These are phyloP conservation scores for Cenchrus americanus DNA, from an alignment of 176 grass and related monocot species.

Conservation along the genomic window DNA sequence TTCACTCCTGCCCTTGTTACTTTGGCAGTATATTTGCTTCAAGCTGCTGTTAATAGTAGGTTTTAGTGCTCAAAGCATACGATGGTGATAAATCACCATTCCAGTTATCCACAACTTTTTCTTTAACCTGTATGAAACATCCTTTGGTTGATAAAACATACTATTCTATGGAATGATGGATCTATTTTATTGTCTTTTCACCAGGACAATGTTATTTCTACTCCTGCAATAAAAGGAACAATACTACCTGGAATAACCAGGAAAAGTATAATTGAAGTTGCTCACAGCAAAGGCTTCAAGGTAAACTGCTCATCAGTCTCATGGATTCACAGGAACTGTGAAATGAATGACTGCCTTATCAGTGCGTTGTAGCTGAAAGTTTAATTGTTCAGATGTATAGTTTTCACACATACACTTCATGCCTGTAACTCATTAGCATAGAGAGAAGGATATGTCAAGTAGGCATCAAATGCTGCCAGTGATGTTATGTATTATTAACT, in stretches of 20 bases:
- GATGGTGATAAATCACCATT: background rate
- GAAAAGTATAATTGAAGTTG: slow-evolving; percentile 89
- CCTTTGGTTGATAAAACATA: slow-evolving; percentile 23
- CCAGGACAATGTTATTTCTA: slow-evolving; percentile 78
- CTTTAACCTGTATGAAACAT: background rate
- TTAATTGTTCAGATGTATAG: slow-evolving; percentile 2
- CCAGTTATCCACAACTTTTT: background rate
- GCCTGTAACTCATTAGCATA: background rate
- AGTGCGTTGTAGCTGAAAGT: background rate
- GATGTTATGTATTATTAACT: background rate
- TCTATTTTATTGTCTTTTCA: slow-evolving; percentile 5
- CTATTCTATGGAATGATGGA: background rate
- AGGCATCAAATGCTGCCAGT: slow-evolving; percentile 7
- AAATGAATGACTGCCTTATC: slow-evolving; percentile 7
- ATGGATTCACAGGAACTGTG: background rate
- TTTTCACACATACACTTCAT: background rate
- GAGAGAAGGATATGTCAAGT: slow-evolving; percentile 2
- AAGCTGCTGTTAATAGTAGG: slow-evolving; percentile 9
- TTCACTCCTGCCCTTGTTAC: slow-evolving; percentile 22
- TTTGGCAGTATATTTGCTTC: background rate
- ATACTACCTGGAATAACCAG: slow-evolving; percentile 94
- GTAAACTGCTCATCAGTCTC: slow-evolving; percentile 45
- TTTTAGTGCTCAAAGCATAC: background rate
- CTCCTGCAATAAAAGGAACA: slow-evolving; percentile 80
- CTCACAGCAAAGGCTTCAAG: slow-evolving; percentile 72